phyloP scores from a whole-genome alignment of 495 filamentous ascomycete species.

The Lasiosphaeria miniovina region DNA sequence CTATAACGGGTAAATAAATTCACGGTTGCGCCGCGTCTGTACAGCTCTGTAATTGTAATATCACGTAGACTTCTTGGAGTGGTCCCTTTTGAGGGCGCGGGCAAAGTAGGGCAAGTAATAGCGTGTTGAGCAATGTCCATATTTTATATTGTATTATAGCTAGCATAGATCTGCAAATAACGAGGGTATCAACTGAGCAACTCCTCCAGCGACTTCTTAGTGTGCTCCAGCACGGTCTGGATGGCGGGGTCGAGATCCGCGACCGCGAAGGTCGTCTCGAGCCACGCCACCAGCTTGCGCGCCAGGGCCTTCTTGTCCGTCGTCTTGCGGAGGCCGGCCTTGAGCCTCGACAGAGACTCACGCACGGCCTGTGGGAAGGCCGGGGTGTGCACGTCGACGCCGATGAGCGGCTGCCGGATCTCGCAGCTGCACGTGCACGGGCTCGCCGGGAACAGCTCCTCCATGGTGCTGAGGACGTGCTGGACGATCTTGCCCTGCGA shows the following conservation, averaged over 20 bases:
- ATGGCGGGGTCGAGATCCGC: constrained; percentile 65
- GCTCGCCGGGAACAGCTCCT: constrained; percentile 54
- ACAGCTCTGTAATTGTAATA: neutral
- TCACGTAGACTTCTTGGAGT: neutral
- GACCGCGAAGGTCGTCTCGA: constrained; percentile 52
- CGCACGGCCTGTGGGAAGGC: constrained; percentile 72
- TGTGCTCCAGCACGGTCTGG: constrained; percentile 61
- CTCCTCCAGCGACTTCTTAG: constrained; percentile 35
- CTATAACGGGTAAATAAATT: too few relatives aligned
- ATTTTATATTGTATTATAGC: too few relatives aligned
- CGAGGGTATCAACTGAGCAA: constrained; percentile 22
- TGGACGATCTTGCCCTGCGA: constrained; percentile 67
- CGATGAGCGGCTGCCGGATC: constrained; percentile 66
- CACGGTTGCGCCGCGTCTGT: too few relatives aligned
- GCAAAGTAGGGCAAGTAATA: too few relatives aligned
- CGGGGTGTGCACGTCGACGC: constrained; percentile 57
- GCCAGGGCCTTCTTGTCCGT: constrained; percentile 46
- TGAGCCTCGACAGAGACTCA: constrained; percentile 59
- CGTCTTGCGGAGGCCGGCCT: constrained; percentile 40
- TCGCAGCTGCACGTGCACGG: constrained; percentile 63
- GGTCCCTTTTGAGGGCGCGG: too few relatives aligned
- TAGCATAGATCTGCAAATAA: too few relatives aligned
- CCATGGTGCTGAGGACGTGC: constrained; percentile 68
- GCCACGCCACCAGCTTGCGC: constrained; percentile 56
- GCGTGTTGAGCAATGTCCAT: too few relatives aligned